Evolutionary conservation across 2,329 filamentous ascomycete species (phyloP).

Genomic region (Fusarium sarcochroum): DNA sequence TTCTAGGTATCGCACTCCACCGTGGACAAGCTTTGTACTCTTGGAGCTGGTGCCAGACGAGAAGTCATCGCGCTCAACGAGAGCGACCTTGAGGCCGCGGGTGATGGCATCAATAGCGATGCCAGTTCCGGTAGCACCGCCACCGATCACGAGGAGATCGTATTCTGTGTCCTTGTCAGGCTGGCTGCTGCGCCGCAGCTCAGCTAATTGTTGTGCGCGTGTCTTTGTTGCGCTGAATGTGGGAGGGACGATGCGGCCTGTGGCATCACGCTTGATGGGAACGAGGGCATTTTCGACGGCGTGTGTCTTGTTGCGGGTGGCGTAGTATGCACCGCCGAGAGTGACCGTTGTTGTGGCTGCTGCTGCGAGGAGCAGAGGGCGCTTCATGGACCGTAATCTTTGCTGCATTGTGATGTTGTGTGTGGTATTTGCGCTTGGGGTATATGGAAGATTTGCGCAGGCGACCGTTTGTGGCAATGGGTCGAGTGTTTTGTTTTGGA

Average conservation of each 20-base stretch:
- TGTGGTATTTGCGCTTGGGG: not conserved
- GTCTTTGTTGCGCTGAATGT: slow-evolving; percentile 54
- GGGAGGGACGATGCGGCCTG: slow-evolving; percentile 56
- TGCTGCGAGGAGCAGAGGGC: slow-evolving; percentile 52
- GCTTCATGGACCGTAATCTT: slow-evolving; percentile 54
- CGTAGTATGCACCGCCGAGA: slow-evolving; percentile 52
- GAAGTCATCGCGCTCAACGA: slow-evolving; percentile 88
- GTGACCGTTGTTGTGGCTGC: slow-evolving; percentile 50
- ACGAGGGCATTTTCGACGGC: slow-evolving; percentile 53
- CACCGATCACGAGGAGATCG: slow-evolving; percentile 84
- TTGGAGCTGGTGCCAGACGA: slow-evolving; percentile 86
- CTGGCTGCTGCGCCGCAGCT: slow-evolving; percentile 53
- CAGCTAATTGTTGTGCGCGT: slow-evolving; percentile 57
- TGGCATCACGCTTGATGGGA: slow-evolving; percentile 54
- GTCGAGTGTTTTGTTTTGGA: slow-evolving; percentile 1
- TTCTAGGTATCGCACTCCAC: slow-evolving; percentile 86
- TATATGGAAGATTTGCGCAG: not conserved
- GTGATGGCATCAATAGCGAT: slow-evolving; percentile 87
- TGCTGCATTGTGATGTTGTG: slow-evolving; percentile 50
- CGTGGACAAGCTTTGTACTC: slow-evolving; percentile 89
- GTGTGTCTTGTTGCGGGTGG: slow-evolving; percentile 49
- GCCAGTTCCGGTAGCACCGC: slow-evolving; percentile 83
- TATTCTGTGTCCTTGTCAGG: slow-evolving; percentile 69
- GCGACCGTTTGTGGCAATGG: not conserved
- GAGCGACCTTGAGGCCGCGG: slow-evolving; percentile 81